A percentile compares a stretch with the other conserved stretches of the same genome.
These are phyloP conservation scores for Cyclotella baltica DNA, from an alignment of 108 stramenopile genomes.

Conservation along the genomic window DNA sequence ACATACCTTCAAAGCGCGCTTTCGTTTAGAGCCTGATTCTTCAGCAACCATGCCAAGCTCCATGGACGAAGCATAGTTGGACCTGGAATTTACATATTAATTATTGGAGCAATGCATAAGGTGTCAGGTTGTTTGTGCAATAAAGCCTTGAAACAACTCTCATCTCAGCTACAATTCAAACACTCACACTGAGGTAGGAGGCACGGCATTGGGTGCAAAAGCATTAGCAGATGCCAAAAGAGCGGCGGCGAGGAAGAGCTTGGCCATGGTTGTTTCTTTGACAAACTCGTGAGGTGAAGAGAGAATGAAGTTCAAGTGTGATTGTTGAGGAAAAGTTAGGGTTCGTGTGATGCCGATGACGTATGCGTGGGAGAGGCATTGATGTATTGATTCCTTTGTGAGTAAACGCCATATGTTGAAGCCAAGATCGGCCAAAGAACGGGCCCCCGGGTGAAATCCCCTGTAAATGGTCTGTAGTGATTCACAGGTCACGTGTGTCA, in stretches of 20 bases:
- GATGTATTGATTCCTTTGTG: neutral
- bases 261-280: constrained; percentile 27
- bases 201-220: constrained; percentile 35
- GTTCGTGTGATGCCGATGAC: constrained; percentile 3
- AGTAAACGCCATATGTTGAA: neutral
- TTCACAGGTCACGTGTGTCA: too few species aligned
- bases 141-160: neutral
- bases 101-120: neutral
- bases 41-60: constrained; percentile 68
- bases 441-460: too few species aligned
- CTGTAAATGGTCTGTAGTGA: too few species aligned
- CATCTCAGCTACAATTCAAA: neutral
- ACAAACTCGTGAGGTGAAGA: neutral
- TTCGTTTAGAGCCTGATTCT: constrained; percentile 64
- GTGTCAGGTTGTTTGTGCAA: neutral
- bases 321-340: neutral
- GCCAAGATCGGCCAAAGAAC: neutral
- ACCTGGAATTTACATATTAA: neutral
- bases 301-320: neutral
- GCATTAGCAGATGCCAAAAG: constrained; percentile 45
- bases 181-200: constrained; percentile 29
- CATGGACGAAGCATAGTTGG: constrained; percentile 33
- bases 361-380: neutral
- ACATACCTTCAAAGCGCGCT: constrained; percentile 72
- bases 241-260: constrained; percentile 38